Percentiles rank a stretch among this genome's conserved stretches.
These are phyloP conservation scores for Spongiforma sp. DNA, from an alignment of 1,284 basidiomycete species.

Conservation along the genomic window DNA sequence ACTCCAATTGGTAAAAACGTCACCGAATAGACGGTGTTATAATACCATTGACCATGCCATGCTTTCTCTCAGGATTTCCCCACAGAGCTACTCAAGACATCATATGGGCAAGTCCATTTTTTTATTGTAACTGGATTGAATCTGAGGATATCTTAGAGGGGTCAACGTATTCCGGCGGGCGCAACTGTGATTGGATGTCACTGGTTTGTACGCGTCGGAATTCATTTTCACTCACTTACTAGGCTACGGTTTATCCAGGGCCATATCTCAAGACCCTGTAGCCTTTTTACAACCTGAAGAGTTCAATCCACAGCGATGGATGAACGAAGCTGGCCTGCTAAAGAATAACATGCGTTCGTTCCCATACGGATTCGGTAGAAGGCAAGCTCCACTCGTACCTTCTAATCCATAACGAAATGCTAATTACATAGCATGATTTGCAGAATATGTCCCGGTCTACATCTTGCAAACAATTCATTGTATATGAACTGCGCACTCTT, in stretches of 20 bases:
- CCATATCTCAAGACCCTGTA: constrained; percentile 58
- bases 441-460: constrained; percentile 28
- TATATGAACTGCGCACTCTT: constrained; percentile 26
- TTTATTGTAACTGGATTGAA: no score
- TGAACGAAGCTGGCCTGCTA: constrained; percentile 53
- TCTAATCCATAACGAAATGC: background rate
- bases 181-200: constrained; percentile 62
- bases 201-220: constrained; percentile 49
- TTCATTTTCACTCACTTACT: background rate
- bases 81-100: constrained; percentile 64
- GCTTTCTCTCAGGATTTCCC: constrained; percentile 54
- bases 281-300: constrained; percentile 62
- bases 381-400: constrained; percentile 28
- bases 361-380: constrained; percentile 64
- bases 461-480: constrained; percentile 27
- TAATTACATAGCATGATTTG: background rate
- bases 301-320: constrained; percentile 65
- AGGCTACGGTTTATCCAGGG: constrained; percentile 43
- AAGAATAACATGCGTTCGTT: constrained; percentile 54
- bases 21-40: background rate
- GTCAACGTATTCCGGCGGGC: constrained; percentile 62
- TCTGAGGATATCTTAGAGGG: no score
- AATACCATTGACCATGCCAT: constrained; percentile 6
- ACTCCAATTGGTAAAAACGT: constrained; percentile 26
- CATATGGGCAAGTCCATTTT: no score